phyloP scores from a whole-genome alignment of 2,329 filamentous ascomycete genomes.

The Triangularia setosa region DNA sequence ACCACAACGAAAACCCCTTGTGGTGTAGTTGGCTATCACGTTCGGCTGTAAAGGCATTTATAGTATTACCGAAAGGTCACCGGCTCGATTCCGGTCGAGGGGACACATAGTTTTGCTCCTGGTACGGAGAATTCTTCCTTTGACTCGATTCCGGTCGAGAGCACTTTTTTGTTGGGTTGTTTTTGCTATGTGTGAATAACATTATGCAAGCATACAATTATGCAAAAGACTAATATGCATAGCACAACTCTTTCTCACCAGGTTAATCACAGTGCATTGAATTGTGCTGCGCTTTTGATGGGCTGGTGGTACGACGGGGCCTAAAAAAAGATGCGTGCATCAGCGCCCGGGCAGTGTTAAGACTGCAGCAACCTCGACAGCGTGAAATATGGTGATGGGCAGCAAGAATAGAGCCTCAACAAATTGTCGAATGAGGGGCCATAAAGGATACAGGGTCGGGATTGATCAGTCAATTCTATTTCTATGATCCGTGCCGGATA shows the following conservation, averaged over 20 bases:
- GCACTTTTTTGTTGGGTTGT: no score
- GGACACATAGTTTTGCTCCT: not conserved
- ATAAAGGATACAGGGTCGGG: no score
- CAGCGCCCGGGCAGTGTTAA: not conserved
- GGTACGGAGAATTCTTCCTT: no score
- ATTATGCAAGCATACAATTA: no score
- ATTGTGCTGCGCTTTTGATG: not conserved
- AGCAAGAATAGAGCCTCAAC: not conserved
- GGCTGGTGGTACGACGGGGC: not conserved
- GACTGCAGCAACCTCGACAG: not conserved
- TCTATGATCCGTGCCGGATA: no score
- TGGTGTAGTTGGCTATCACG: slow-evolving; percentile 18
- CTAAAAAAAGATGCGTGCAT: not conserved
- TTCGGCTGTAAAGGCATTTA: slow-evolving; percentile 16
- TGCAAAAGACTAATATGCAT: not conserved
- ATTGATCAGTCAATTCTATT: no score
- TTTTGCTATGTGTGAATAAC: no score
- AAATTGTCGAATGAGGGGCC: no score
- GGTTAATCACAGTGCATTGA: not conserved
- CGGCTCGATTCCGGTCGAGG: slow-evolving; percentile 18
- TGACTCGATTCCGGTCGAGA: no score
- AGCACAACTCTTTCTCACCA: not conserved
- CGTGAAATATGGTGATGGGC: not conserved
- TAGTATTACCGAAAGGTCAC: slow-evolving; percentile 17
- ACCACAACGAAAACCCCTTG: slow-evolving; percentile 8